Evolutionary conservation across 2,329 filamentous ascomycete species (phyloP), one percentile per base, ranked within the genome.

Genomic region (Blastomyces gilchristii): DNA sequence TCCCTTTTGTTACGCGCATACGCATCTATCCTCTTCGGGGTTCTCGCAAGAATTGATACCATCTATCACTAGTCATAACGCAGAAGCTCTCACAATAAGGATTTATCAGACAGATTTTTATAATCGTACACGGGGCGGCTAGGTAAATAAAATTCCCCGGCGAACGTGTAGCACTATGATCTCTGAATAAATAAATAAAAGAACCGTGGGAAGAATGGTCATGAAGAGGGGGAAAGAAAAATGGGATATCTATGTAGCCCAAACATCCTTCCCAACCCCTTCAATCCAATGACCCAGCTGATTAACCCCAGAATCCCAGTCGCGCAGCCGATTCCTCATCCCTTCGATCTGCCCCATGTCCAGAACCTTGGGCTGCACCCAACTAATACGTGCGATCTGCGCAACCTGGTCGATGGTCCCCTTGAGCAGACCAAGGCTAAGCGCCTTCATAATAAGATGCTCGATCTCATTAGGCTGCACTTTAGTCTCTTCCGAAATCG

Each of bases 371-470:
- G 94, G 94, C 80, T 99, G 94, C 64, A 99, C 94, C 94, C 94
- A 99, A 71, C 93, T 93, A 77, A 99, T 97, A 74, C 92, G 86
- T 53, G 94, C 94, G 68, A 97, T 86, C 77, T 92, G 88, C 58
- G 91, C 91, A 41, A 99, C 94, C 79, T 99, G 93, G 75, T 99
- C 94, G 71, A 99, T 97, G 63, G 89, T 94, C 56, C 94, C 94
- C 69, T 88, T 85, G 69, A 99, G 80, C 69, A 99, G 81, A 0
- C 94, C 94, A 69, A 99, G 78, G 72, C 92, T 97, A 71, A 99
- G 79, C n/a, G 94, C 94, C 82, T 97, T 97, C 94, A 99, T 99
- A 71, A 99, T 89, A 67, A 99, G 80, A 75, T 97, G 93, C 82
- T 99, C 94, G 69, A 99, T 97, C 79, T 97, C 91, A 71, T 94